Conservation (phyloP, 1,139 yeast genomes). For the Scheffersomyces parashehatae region DNA sequence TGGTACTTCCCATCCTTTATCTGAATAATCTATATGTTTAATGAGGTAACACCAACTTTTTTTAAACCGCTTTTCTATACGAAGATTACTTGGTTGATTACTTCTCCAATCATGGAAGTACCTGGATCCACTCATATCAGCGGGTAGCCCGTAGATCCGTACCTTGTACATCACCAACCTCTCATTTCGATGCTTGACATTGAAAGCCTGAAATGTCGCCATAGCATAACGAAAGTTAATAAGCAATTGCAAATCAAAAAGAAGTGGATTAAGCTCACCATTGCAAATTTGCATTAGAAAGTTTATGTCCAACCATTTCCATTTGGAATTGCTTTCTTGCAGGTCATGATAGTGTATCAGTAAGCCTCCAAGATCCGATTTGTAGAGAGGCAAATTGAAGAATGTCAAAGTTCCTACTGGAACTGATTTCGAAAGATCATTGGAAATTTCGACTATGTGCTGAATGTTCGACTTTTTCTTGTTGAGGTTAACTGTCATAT, state of each 20-base stretch:
- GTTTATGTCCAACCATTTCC: conserved; percentile 56
- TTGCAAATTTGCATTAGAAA: conserved; percentile 16
- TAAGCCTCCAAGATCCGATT: conserved; percentile 21
- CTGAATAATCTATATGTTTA: conserved; percentile 39
- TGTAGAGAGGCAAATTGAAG: conserved; percentile 35
- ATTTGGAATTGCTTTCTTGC: conserved; percentile 18
- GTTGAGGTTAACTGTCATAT: no score
- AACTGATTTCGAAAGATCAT: conserved; percentile 37
- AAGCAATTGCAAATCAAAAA: conserved; percentile 42
- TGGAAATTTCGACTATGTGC: conserved; percentile 30
- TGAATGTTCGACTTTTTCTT: conserved; percentile 4
- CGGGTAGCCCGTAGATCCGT: conserved; percentile 52
- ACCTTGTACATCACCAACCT: conserved; percentile 26
- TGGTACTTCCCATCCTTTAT: conserved; percentile 14
- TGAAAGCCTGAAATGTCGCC: conserved; percentile 43
- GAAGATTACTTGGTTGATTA: conserved; percentile 3
- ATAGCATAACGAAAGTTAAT: conserved; percentile 37
- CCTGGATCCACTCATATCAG: conserved; percentile 41
- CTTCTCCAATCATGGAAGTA: conserved; percentile 34
- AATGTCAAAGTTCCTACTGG: conserved; percentile 53
- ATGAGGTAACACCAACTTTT: conserved; percentile 33
- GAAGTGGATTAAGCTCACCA: conserved; percentile 14
- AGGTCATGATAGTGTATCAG: conserved; percentile 1
- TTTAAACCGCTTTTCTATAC: conserved; percentile 28
- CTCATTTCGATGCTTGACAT: conserved; percentile 1